Evolutionary conservation across 2,329 filamentous ascomycete species (phyloP), one percentile per base, ranked within the genome.

Genomic region (Stagonosporopsis rhizophila): DNA sequence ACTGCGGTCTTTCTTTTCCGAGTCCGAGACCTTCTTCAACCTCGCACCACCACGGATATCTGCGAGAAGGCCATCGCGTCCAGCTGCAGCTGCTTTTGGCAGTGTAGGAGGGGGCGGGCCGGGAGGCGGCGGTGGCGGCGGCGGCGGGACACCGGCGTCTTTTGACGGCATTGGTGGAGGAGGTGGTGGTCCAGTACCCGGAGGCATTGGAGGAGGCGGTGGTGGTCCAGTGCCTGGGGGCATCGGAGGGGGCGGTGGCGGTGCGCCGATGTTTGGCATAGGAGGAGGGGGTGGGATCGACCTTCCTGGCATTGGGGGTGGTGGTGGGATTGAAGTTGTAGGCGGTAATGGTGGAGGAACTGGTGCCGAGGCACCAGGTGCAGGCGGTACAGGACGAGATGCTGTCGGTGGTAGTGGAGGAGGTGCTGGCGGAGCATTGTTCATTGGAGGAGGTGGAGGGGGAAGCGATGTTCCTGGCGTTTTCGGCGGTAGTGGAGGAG

Each of bases 1-100:
- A 75, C 89, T 92, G 61, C 90, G 83, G 76, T 93, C 89, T 66
- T 85, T 81, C 74, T 93, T 90, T 75, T 91, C 81, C 58, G 69
- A 77, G 58, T 86, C 83, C 61, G 89, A 87, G 28, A 94, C 89
- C 77, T 93, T 94, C 78, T 88, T 92, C 68, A 95, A 81, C 20
- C 71, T 70, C 22, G 87, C 80, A 22, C 80, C 84, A 58, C 85
- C 86, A 61, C 90, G 87, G 61, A 95, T 95, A 69, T 89, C 85
- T 40, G 87, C 88, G 63, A 90, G 79, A 71, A 91, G 78, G 51
- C 86, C 89, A 61, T 81, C 80, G 65, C 84, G 87, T 56, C 77
- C 76, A 48, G 76, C 81, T 30, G 77, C 75, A 11, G 75, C 76
- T 11, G 52, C 35, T 69, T 79, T 62, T 66, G 77, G 44, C 62